A percentile compares a stretch with the other conserved stretches of the same genome.
phyloP scores from a whole-genome alignment of 2,329 filamentous ascomycete genomes.

The Monosporascus sp. region DNA sequence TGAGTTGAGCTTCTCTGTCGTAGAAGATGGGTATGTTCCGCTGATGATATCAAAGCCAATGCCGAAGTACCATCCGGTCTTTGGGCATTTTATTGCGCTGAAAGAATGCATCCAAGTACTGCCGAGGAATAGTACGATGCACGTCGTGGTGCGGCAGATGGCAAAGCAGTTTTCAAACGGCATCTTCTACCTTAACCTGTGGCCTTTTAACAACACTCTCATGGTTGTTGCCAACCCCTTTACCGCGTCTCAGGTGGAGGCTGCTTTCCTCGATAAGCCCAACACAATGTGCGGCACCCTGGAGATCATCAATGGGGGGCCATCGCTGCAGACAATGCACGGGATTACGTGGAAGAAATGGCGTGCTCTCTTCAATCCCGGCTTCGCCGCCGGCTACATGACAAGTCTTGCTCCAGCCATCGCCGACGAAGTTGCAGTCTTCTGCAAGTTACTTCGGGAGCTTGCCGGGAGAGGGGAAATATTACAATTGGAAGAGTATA shows the following conservation, averaged over 20 bases:
- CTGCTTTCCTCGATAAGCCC: slow-evolving; percentile 13
- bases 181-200: slow-evolving; percentile 16
- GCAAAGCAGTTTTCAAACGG: slow-evolving; percentile 9
- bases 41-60: slow-evolving; percentile 7
- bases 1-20: neutral
- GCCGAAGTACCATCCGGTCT: slow-evolving; percentile 10
- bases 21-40: neutral
- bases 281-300: slow-evolving; percentile 4
- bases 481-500: slow-evolving; percentile 17
- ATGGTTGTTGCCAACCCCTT: slow-evolving; percentile 9
- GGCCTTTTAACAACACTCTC: slow-evolving; percentile 14
- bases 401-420: slow-evolving; percentile 12
- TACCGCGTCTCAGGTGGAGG: slow-evolving; percentile 12
- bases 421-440: slow-evolving; percentile 13
- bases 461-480: slow-evolving; percentile 6
- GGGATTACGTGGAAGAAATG: slow-evolving; percentile 22
- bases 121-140: slow-evolving; percentile 10
- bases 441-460: slow-evolving; percentile 8
- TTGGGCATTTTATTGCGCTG: slow-evolving; percentile 12
- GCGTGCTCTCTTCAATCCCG: slow-evolving; percentile 15
- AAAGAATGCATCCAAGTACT: slow-evolving; percentile 7
- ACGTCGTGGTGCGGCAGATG: slow-evolving; percentile 12
- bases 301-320: slow-evolving; percentile 31
- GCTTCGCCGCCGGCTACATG: slow-evolving; percentile 15
- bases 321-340: slow-evolving; percentile 39